Conservation (phyloP, 2,329 filamentous ascomycete species). For the Colletotrichum sp. region DNA sequence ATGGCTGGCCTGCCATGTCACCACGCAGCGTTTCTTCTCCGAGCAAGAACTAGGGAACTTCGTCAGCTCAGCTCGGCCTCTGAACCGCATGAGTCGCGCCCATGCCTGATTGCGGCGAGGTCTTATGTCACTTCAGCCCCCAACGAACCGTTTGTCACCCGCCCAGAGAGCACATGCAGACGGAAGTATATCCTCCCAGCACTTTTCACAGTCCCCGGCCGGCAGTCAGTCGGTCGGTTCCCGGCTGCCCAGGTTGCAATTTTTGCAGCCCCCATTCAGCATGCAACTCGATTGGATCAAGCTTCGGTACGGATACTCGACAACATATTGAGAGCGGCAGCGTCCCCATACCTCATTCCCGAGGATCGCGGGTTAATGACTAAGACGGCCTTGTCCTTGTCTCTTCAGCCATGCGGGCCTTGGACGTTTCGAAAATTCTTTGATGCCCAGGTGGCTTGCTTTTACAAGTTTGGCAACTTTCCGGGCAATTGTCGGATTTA, state of each 20-base stretch:
- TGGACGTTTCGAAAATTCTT: neutral
- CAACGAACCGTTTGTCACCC: neutral
- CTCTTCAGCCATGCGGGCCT: neutral
- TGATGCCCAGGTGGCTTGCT: neutral
- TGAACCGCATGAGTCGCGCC: conserved; percentile 10
- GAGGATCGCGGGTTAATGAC: neutral
- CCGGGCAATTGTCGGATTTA: neutral
- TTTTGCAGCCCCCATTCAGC: neutral
- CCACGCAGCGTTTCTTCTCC: neutral
- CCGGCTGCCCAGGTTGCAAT: neutral
- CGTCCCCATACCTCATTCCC: neutral
- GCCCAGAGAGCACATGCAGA: neutral
- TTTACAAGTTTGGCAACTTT: neutral
- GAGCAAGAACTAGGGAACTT: neutral
- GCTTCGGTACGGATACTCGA: neutral
- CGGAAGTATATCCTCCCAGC: neutral
- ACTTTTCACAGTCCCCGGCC: neutral
- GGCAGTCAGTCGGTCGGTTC: neutral
- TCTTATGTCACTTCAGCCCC: conserved; percentile 12
- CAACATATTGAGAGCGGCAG: neutral
- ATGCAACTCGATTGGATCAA: neutral
- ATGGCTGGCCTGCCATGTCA: neutral
- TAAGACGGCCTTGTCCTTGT: neutral
- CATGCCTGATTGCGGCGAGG: neutral
- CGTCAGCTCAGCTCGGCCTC: neutral